A percentile compares a stretch with the other conserved stretches of the same genome.
Evolutionary conservation across 2,329 filamentous ascomycete genomes (phyloP).

Genomic region (Aureobasidium vineae): DNA sequence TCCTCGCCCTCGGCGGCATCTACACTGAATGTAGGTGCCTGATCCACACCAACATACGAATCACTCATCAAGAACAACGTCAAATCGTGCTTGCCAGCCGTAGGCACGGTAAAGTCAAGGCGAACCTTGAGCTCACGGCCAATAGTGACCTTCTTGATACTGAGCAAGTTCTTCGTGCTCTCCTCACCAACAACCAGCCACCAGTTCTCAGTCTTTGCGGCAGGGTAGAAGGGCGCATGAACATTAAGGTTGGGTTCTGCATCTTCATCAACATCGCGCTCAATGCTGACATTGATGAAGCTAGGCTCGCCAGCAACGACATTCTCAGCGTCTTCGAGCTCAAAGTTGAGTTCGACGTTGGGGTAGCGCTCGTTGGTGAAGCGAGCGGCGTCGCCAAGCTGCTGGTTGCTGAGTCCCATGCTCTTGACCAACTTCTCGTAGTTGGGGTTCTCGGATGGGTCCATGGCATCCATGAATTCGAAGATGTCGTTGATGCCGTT

Average conservation of each 20-base stretch:
- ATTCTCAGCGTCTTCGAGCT: constrained; percentile 75
- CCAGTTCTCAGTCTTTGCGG: constrained; percentile 94
- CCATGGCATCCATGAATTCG: constrained; percentile 99
- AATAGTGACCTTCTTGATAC: constrained; percentile 92
- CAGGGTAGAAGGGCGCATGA: constrained; percentile 92
- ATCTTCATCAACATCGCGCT: constrained; percentile 72
- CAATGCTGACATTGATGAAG: constrained; percentile 79
- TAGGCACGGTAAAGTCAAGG: constrained; percentile 85
- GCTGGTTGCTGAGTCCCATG: constrained; percentile 73
- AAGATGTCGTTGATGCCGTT: constrained; percentile 89
- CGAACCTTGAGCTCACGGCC: constrained; percentile 72
- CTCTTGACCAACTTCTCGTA: constrained; percentile 74
- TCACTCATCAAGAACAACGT: constrained; percentile 97
- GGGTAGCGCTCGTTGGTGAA: constrained; percentile 98
- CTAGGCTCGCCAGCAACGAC: constrained; percentile 78
- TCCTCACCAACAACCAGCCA: constrained; percentile 97
- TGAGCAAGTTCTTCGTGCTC: constrained; percentile 78
- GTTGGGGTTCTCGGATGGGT: constrained; percentile 84
- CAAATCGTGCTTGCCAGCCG: constrained; percentile 77
- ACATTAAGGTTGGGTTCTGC: constrained; percentile 78
- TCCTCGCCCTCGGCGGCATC: constrained; percentile 91
- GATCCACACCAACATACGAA: constrained; percentile 94
- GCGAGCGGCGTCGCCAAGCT: constrained; percentile 82
- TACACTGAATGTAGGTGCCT: constrained; percentile 85
- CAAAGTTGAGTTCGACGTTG: constrained; percentile 86